Base-by-base conservation (phyloP, 805 yeast species). In the Nakazawaea peltata region DNA sequence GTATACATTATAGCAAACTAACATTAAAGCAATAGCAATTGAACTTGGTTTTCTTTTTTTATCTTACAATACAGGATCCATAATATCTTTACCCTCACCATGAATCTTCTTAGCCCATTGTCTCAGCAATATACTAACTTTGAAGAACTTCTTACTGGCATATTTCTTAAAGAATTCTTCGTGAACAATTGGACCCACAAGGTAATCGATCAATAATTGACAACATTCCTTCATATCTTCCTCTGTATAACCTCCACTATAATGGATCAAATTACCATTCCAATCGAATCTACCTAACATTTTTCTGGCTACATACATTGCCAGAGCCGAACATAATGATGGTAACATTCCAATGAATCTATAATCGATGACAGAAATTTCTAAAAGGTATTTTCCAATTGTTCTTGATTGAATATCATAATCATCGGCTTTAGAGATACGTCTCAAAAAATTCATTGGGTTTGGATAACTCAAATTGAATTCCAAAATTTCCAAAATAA, bases 101-200 rank as follows among this genome's bases (percentile, higher is more conserved):
- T 60, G 59, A 36, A 70, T 60, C 48, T 75, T 71, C 52, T 79
- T 75, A 17, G 88, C 92, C 92, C 92, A 82, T 54, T 81, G 82
- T 53, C 90, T 71, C 43, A 92, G 80, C 39, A 81, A 65, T 14
- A 81, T 72, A 39, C 86, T 77, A 19, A 87, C 92, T 57, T 85
- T 84, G 81, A 92, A 74, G 53, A 80, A 87, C 55, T 83, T 81
- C 53, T 86, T 77, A 22, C 92, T 75, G 32, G 95, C 90, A 54
- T 92, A 92, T 61, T 92, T 92, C 53, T 82, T 84, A 65, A 86
- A 87, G 51, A 90, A 86, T 55, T 86, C 95, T 51, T 85, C 95
- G 59, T 88, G 95, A 40, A 76, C 78, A 34, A 87, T 83, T 9
- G 95, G 95, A 30, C 80, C 70, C 28, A 77, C 74, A 44, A 82